Conservation (phyloP, 495 filamentous ascomycete species). For the Aspergillus ostianus region DNA sequence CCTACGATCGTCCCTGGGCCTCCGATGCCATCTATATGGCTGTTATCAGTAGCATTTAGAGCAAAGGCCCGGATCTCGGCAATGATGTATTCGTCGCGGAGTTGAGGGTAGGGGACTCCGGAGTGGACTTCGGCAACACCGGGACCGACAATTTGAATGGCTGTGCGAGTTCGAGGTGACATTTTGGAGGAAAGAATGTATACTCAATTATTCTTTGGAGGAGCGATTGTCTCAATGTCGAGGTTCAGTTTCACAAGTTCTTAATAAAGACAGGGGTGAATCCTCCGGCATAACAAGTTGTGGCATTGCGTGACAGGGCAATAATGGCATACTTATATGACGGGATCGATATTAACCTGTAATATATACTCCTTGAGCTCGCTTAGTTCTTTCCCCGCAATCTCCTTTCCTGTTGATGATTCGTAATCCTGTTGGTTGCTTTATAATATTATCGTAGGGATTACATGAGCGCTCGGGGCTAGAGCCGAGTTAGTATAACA, state of each 20-base stretch:
- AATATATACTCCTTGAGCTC: neutral
- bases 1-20: slow-evolving; percentile 36
- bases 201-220: neutral
- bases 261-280: no score
- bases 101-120: slow-evolving; percentile 12
- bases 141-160: slow-evolving; percentile 1
- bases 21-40: slow-evolving; percentile 32
- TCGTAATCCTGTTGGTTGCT: neutral
- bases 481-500: no score
- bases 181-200: neutral
- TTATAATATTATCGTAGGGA: neutral
- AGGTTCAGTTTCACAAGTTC: no score
- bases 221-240: no score
- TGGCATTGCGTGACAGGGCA: neutral
- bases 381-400: neutral
- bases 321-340: neutral
- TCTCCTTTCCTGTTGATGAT: neutral
- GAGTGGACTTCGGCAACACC: slow-evolving; percentile 2
- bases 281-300: neutral
- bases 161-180: neutral
- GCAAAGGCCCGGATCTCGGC: slow-evolving; percentile 41
- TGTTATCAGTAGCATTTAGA: slow-evolving; percentile 50
- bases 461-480: neutral
- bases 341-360: neutral
- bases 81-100: slow-evolving; percentile 36